Evolutionary conservation across 2,329 filamentous ascomycete genomes (phyloP).

Genomic region (Penicillium capsulatum): DNA sequence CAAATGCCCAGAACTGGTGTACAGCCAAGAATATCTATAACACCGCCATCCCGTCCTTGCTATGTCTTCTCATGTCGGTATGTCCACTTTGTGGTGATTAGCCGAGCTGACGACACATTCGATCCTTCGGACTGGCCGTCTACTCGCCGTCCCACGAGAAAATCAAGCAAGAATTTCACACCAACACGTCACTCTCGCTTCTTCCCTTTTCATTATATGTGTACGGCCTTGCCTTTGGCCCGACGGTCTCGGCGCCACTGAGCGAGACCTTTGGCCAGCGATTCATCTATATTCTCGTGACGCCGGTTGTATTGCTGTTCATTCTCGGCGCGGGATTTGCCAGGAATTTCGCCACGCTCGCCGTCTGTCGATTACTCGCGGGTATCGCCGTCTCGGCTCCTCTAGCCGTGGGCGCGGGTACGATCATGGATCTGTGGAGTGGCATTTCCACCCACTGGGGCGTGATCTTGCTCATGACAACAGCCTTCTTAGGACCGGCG

Average conservation of each 20-base stretch:
- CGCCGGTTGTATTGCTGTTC: slow-evolving; percentile 49
- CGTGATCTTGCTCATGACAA: slow-evolving; percentile 16
- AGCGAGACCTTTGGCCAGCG: slow-evolving; percentile 12
- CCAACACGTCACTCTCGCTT: slow-evolving; percentile 35
- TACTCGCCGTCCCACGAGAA: slow-evolving; percentile 46
- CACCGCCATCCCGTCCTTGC: too few species aligned
- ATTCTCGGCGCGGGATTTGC: slow-evolving; percentile 41
- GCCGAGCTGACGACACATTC: too few species aligned
- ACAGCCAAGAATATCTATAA: too few species aligned
- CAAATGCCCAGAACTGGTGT: too few species aligned
- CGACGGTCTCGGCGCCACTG: slow-evolving; percentile 9
- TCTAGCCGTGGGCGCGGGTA: slow-evolving; percentile 64
- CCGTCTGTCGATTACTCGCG: slow-evolving; percentile 72
- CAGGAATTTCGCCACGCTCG: slow-evolving; percentile 65
- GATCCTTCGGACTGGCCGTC: too few species aligned
- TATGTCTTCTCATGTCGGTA: too few species aligned
- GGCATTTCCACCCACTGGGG: slow-evolving; percentile 6
- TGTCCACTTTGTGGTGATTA: too few species aligned
- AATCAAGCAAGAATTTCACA: slow-evolving; percentile 47
- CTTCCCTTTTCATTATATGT: slow-evolving; percentile 67
- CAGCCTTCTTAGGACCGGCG: slow-evolving; percentile 15
- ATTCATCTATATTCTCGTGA: slow-evolving; percentile 5
- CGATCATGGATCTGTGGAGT: slow-evolving; percentile 69
- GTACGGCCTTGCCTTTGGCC: slow-evolving; percentile 33
- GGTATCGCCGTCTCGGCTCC: slow-evolving; percentile 55